Percentiles rank a stretch among this genome's conserved stretches.
Evolutionary conservation across 2,329 filamentous ascomycete genomes (phyloP).

Genomic region (Cladobotryum mycophilum): DNA sequence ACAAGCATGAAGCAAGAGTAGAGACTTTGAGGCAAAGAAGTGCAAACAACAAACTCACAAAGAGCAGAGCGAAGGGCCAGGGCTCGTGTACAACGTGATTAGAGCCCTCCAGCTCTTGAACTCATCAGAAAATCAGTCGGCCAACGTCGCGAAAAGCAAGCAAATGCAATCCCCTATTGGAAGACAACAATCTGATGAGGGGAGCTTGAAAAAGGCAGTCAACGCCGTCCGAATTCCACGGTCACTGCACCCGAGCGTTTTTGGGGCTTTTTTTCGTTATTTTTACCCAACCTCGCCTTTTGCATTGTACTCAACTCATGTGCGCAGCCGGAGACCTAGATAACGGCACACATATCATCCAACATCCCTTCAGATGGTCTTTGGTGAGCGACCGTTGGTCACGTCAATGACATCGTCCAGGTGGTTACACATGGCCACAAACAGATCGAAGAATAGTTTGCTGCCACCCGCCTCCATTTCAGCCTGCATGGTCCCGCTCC

Average conservation of each 20-base stretch:
- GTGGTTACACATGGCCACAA: slow-evolving; percentile 97
- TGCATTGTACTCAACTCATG: slow-evolving; percentile 15
- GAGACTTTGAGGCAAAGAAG: slow-evolving; percentile 10
- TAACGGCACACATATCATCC: slow-evolving; percentile 5
- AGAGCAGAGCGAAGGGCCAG: slow-evolving; percentile 24
- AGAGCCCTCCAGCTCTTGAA: slow-evolving; percentile 36
- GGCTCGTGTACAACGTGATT: slow-evolving; percentile 20
- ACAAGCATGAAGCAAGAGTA: slow-evolving; percentile 21
- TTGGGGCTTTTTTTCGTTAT: slow-evolving; percentile 17
- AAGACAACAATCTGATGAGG: slow-evolving; percentile 46
- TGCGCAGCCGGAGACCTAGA: slow-evolving; percentile 19
- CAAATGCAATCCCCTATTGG: slow-evolving; percentile 39
- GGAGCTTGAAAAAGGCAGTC: slow-evolving; percentile 34
- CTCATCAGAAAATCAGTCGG: slow-evolving; percentile 40
- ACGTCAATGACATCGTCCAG: slow-evolving; percentile 92
- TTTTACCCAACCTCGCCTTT: slow-evolving; percentile 12
- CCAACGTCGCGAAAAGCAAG: slow-evolving; percentile 49
- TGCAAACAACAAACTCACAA: slow-evolving; percentile 13
- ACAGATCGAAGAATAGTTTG: slow-evolving; percentile 96
- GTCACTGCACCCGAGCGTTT: slow-evolving; percentile 18
- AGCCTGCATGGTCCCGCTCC: slow-evolving; percentile 96
- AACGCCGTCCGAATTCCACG: slow-evolving; percentile 22
- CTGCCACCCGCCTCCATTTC: slow-evolving; percentile 90
- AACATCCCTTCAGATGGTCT: slow-evolving; percentile 44
- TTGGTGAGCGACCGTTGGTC: slow-evolving; percentile 59